Evolutionary conservation across 352 stramenopile species (phyloP), one percentile per base, ranked within the genome.

Genomic region (Pythium vanterpoolii): DNA sequence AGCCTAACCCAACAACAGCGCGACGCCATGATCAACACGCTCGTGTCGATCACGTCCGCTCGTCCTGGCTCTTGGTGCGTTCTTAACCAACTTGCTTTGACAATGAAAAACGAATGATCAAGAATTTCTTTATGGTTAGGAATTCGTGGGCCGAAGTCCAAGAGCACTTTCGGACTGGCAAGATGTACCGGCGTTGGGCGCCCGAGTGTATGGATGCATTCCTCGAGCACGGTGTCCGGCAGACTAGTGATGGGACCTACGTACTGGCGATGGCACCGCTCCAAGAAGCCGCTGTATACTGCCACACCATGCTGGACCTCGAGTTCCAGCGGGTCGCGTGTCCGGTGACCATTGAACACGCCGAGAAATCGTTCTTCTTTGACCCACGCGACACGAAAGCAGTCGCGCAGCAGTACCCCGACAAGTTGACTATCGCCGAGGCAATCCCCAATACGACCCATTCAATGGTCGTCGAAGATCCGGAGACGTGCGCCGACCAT

Each of bases 401-500:
- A 1, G 33, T 50, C 0, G 62, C 44, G 1, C n/a, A 49, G 10
- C n/a, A 33, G 5, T 28, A 56, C 19, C 55, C 54, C 1, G 48
- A 57, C 16, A 60, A 61, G 40, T 24, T 57, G 16, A 54, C 56
- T 3, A n/a, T 69, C 14, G 55, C 30, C 14, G 49, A 56, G 10
- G 26, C 56, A 14, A 61, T 69, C 13, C 40, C 38, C 6, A 55
- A 59, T 30, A 62, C 52, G 30, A 55, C 49, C 8, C 64, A 71
- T 47, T 42, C 28, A 3, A 66, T 66, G 56, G 51, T 71, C 13
- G 38, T 71, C 2, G 64, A 71, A 28, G 57, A 62, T 23, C 64
- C 64, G 8, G 57, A 60, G 14, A 68, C 59, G 14, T 62, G 54
- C 2, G 43, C 77, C 9, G 47, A 76, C 19, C 77, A 73, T 26